Evolutionary conservation across 2,329 filamentous ascomycete species (phyloP).

Genomic region (Biscogniauxia sp.): DNA sequence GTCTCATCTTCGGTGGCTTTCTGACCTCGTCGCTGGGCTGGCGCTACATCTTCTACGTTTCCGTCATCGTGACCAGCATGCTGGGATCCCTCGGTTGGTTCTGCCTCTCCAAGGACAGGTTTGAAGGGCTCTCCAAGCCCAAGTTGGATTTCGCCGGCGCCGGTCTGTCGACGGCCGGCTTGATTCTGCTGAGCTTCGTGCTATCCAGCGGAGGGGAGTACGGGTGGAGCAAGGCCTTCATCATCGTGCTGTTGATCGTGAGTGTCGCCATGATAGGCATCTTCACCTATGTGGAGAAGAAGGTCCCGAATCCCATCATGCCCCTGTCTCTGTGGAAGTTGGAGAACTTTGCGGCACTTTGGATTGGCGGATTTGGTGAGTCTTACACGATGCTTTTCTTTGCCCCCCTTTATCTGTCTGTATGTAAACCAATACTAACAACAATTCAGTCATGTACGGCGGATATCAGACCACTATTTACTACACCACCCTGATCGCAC

Average conservation of each 20-base stretch:
- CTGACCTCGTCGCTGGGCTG: constrained; percentile 38
- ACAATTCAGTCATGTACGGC: constrained; percentile 35
- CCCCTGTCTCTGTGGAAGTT: constrained; percentile 44
- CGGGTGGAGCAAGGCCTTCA: constrained; percentile 44
- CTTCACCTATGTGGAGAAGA: constrained; percentile 42
- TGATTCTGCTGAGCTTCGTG: constrained; percentile 44
- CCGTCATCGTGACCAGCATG: constrained; percentile 32
- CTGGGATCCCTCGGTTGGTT: constrained; percentile 29
- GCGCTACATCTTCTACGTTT: constrained; percentile 39
- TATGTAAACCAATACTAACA: too few species aligned
- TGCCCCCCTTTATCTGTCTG: too few species aligned
- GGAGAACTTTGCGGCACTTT: constrained; percentile 43
- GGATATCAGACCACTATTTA: constrained; percentile 42
- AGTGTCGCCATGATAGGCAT: constrained; percentile 37
- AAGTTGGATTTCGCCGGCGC: constrained; percentile 42
- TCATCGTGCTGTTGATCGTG: constrained; percentile 40
- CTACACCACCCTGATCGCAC: constrained; percentile 41
- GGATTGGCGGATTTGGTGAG: constrained; percentile 39
- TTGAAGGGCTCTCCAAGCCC: constrained; percentile 31
- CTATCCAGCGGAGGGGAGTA: constrained; percentile 44
- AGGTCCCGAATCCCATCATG: constrained; percentile 44
- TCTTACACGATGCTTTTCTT: too few species aligned
- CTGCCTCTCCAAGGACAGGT: constrained; percentile 37
- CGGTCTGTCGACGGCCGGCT: constrained; percentile 38
- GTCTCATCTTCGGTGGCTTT: constrained; percentile 38